A percentile compares a stretch with the other conserved stretches of the same genome.
phyloP scores from a whole-genome alignment of 192 early-diverging fungal genomes.

The Coemansia sp. region DNA sequence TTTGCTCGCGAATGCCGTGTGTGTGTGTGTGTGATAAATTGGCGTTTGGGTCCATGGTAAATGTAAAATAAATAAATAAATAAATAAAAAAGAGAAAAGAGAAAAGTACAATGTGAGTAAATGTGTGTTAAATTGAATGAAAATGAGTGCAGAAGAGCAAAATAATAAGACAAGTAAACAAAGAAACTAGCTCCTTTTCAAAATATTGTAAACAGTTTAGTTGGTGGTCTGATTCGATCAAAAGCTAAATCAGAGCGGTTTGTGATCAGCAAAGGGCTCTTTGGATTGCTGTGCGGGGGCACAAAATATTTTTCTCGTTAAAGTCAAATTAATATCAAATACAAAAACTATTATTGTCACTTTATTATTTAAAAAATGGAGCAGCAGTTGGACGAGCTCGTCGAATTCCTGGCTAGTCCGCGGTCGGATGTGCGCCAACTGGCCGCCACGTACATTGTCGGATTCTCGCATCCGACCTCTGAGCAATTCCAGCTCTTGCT shows the following conservation, averaged over 20 bases:
- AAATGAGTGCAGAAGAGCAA: neutral
- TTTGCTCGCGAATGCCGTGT: neutral
- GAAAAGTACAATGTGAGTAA: neutral
- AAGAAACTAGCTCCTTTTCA: neutral
- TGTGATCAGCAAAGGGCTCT: neutral
- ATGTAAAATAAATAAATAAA: neutral
- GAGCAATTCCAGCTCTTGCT: slow-evolving; percentile 66
- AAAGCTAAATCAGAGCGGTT: neutral
- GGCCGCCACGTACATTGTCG: slow-evolving; percentile 76
- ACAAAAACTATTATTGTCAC: neutral
- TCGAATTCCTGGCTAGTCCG: slow-evolving; percentile 73
- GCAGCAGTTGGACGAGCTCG: slow-evolving; percentile 60
- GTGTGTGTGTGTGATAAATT: neutral
- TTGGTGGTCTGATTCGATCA: neutral
- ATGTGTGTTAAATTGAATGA: too few species aligned
- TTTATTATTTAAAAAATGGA: slow-evolving; percentile 32
- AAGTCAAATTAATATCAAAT: too few species aligned
- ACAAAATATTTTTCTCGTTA: too few species aligned
- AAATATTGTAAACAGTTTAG: slow-evolving; percentile 2
- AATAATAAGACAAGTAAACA: neutral
- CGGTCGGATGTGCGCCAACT: slow-evolving; percentile 82
- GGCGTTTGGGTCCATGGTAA: neutral
- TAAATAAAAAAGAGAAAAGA: neutral
- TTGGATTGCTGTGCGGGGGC: too few species aligned
- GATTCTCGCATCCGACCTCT: slow-evolving; percentile 64